phyloP scores from a whole-genome alignment of 371 early-diverging fungal species.

The Mortierella sp. region DNA sequence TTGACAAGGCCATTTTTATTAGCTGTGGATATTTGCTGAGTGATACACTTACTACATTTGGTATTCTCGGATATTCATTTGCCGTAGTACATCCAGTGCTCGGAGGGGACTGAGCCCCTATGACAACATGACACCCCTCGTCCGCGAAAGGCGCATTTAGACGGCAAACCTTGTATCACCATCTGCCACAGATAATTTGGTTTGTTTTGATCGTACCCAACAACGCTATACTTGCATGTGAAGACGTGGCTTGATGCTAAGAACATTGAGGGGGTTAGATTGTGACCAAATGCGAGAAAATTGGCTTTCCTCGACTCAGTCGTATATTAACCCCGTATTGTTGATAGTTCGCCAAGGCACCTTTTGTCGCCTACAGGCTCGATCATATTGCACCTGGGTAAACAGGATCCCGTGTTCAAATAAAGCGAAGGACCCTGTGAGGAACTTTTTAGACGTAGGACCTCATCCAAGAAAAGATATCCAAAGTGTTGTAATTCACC shows the following conservation, averaged over 20 bases:
- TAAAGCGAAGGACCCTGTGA: no score
- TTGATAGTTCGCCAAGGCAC: neutral
- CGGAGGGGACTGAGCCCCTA: conserved; percentile 3
- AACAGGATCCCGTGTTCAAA: no score
- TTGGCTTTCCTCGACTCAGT: no score
- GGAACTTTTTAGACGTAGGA: no score
- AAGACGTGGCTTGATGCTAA: conserved; percentile 2
- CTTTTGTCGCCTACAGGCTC: no score
- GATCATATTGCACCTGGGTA: no score
- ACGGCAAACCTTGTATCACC: conserved; percentile 9
- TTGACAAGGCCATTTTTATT: no score
- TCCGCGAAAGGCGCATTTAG: neutral
- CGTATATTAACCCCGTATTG: neutral
- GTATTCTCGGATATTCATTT: conserved; percentile 16
- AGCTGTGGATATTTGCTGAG: conserved; percentile 10
- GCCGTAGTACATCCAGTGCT: conserved; percentile 3
- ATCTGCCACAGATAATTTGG: neutral
- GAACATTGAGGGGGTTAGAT: neutral
- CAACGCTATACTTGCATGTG: conserved; percentile 1
- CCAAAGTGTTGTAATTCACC: neutral
- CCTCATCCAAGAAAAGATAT: no score
- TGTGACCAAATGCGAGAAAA: neutral
- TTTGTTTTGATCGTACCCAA: neutral
- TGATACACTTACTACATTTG: conserved; percentile 23
- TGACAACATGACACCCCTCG: conserved; percentile 4